A percentile compares a stretch with the other conserved stretches of the same genome.
Evolutionary conservation across 208 protist genomes (phyloP).

Genomic region (Crithidia sp.): DNA sequence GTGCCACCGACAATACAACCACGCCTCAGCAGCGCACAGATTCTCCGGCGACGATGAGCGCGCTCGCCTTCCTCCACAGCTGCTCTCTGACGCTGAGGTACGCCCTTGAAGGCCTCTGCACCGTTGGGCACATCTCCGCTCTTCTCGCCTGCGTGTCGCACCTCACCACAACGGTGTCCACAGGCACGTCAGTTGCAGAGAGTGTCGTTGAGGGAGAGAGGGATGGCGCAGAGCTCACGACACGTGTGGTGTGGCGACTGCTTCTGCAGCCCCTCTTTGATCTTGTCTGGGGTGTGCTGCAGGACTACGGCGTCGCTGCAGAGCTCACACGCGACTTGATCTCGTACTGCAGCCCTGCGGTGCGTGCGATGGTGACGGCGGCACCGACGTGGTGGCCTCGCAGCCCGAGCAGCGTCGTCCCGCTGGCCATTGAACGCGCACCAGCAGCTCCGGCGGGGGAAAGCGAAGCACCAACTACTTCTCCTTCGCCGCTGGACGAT

Average conservation of each 20-base stretch:
- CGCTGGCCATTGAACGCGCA: neutral
- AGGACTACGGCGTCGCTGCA: conserved; percentile 15
- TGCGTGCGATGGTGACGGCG: conserved; percentile 20
- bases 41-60: neutral
- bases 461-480: too few species aligned
- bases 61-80: conserved; percentile 16
- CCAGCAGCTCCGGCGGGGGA: neutral
- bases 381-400: neutral
- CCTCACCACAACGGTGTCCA: conserved; percentile 2
- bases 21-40: too few species aligned
- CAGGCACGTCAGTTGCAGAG: too few species aligned
- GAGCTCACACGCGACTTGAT: conserved; percentile 13
- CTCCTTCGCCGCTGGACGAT: neutral
- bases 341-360: conserved; percentile 29
- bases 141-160: conserved; percentile 32
- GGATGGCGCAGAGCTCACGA: neutral
- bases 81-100: conserved; percentile 17
- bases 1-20: too few species aligned
- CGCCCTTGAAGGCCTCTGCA: conserved; percentile 23
- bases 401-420: too few species aligned
- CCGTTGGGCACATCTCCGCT: conserved; percentile 22
- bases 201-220: neutral
- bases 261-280: conserved; percentile 36
- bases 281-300: conserved; percentile 27
- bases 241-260: conserved; percentile 16